phyloP scores from a whole-genome alignment of 495 filamentous ascomycete species.

The Elasticomyces elasticus region DNA sequence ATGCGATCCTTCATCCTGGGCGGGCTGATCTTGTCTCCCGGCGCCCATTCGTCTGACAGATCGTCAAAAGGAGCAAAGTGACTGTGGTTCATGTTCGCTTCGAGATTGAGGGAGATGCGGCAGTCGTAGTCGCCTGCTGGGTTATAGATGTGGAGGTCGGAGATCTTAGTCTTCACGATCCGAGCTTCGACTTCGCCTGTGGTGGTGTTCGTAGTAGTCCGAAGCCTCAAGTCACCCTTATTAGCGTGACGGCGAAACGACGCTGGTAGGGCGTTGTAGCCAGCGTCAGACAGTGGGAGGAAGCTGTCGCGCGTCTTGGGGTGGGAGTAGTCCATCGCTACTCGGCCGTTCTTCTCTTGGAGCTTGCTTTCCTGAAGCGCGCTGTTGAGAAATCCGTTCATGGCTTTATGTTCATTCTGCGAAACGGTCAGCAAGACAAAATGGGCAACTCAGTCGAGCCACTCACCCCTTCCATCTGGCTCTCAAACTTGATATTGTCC shows the following conservation, averaged over 20 bases:
- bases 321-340: conserved; percentile 69
- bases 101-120: conserved; percentile 79
- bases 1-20: conserved; percentile 78
- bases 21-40: conserved; percentile 25
- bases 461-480: conserved; percentile 76
- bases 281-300: conserved; percentile 56
- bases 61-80: conserved; percentile 43
- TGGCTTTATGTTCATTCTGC: conserved; percentile 62
- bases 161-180: conserved; percentile 82
- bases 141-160: conserved; percentile 69
- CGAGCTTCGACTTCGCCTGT: conserved; percentile 62
- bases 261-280: conserved; percentile 42
- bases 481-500: conserved; percentile 48
- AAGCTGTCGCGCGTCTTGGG: conserved; percentile 73
- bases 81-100: conserved; percentile 65
- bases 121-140: conserved; percentile 67
- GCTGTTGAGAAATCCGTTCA: conserved; percentile 74
- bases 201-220: conserved; percentile 70
- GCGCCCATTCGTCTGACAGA: conserved; percentile 20
- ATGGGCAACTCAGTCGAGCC: not conserved
- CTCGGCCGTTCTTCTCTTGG: conserved; percentile 37
- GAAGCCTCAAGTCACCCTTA: conserved; percentile 56
- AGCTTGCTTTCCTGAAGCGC: conserved; percentile 40
- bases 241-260: conserved; percentile 30
- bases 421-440: not conserved